Evolutionary conservation across 352 stramenopile genomes (phyloP), one percentile per base, ranked within the genome.

Genomic region (Saprolegnia parasitica): DNA sequence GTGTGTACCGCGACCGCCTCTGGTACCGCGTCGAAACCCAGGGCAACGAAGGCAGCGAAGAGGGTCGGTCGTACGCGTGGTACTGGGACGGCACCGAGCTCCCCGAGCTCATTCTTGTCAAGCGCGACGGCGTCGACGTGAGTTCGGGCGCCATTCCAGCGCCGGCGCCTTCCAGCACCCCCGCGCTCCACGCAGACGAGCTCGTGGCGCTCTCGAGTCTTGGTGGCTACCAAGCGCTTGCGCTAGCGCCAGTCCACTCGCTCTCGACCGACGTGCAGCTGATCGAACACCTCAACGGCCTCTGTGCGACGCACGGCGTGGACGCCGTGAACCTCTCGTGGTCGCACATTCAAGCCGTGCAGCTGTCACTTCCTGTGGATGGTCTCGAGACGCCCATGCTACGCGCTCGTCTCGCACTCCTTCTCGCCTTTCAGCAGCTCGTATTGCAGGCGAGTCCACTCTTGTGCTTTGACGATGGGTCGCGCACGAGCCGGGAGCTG

Each of bases 1-100:
- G 89, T 42, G 83, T 93, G 5, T 98, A 97, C 71, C 86, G 97
- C 65, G 87, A 86, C 1, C 87, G 87, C 40, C 72, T 99, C 18
- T 99, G 95, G 85, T 99, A 99, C 55, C 81, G 86, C 21, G 95
- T 98, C 13, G 91, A 98, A 71, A 98, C 92, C 11, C 96, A 99
- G 76, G 96, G 97, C 64, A 98, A 96, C 60, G 95, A 98, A 84
- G 96, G 95, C 40, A 91, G 93, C 10, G 88, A 96, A 49, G 88
- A 96, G 93, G 89, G 84, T 46, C 97, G 74, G 71, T 84, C 79
- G 65, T 98, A 88, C 95, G 90, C 93, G 5, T 99, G 96, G 96
- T 99, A 97, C 73, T 98, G 94, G 82, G 90, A 96, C 49, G 77
- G 96, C 72, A 94, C 81, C 54, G 97, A 99, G 67, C 78, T 98